phyloP scores from a whole-genome alignment of 768 basidiomycete species.

The Tephrocybe sp. region DNA sequence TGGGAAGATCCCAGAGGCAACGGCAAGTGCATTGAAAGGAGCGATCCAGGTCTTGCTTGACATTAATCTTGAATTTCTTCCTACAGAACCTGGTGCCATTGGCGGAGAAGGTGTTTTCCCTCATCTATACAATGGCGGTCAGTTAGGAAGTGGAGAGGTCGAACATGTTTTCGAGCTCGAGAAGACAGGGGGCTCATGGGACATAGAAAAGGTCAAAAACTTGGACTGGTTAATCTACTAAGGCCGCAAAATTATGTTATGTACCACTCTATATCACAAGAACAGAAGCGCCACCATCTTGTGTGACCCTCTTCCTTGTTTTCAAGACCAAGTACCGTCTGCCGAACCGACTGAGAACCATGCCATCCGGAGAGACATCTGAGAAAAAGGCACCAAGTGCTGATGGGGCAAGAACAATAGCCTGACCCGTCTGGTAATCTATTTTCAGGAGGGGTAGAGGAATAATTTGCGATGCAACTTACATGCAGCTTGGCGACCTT shows the following conservation, averaged over 20 bases:
- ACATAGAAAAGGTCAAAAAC: slow-evolving; percentile 17
- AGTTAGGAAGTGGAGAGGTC: slow-evolving; percentile 43
- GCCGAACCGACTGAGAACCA: slow-evolving; percentile 46
- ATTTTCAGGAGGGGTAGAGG: not conserved
- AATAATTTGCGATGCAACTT: slow-evolving; percentile 8
- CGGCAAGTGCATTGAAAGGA: slow-evolving; percentile 14
- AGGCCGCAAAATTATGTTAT: not conserved
- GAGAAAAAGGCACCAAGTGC: slow-evolving; percentile 44
- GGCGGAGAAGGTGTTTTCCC: slow-evolving; percentile 49
- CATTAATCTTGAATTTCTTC: not conserved
- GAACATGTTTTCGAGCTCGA: slow-evolving; percentile 35
- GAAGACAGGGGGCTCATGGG: slow-evolving; percentile 30
- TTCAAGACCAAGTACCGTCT: slow-evolving; percentile 59
- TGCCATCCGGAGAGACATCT: not conserved
- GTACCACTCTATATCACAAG: slow-evolving; percentile 31
- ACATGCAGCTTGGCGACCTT: slow-evolving; percentile 66
- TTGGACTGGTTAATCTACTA: slow-evolving; percentile 34
- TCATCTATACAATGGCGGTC: slow-evolving; percentile 48
- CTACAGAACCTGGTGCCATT: slow-evolving; percentile 37
- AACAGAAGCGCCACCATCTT: slow-evolving; percentile 63
- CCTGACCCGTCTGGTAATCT: slow-evolving; percentile 59
- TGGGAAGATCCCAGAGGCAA: slow-evolving; percentile 48
- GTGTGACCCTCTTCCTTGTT: slow-evolving; percentile 58
- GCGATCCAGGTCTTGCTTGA: not conserved
- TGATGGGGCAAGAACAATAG: slow-evolving; percentile 65